Conservation (phyloP, 305 asterid species). For the Solanum hybrid region DNA sequence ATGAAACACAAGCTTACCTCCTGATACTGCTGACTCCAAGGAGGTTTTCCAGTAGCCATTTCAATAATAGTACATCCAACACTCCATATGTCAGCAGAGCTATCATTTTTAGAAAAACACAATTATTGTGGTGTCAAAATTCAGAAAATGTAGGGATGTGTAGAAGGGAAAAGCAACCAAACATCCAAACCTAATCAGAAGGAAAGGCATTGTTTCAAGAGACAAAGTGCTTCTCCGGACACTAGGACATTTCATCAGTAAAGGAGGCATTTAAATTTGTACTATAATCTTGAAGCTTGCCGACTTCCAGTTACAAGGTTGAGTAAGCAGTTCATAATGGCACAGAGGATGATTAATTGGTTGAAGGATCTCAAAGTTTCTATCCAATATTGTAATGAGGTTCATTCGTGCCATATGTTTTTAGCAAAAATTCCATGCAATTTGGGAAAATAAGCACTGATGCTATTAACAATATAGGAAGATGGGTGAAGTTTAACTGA, state of each 20-base stretch:
- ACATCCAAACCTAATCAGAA: background rate
- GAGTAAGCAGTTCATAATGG: background rate
- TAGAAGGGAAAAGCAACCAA: background rate
- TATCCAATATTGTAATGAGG: background rate
- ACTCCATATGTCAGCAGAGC: slow-evolving; percentile 99
- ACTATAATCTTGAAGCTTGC: background rate
- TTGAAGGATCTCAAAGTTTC: background rate
- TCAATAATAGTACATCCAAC: slow-evolving; percentile 97
- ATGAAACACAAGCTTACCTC: slow-evolving; percentile 41
- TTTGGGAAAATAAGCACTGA: background rate
- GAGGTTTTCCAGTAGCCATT: slow-evolving; percentile 99
- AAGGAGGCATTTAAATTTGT: background rate
- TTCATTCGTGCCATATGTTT: background rate
- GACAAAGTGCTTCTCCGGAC: background rate
- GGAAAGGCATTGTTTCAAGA: background rate
- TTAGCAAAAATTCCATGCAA: background rate
- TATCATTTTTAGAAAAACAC: slow-evolving; percentile 10
- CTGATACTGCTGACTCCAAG: slow-evolving; percentile 98
- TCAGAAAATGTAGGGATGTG: background rate
- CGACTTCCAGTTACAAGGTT: background rate
- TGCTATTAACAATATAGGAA: background rate
- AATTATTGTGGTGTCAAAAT: background rate
- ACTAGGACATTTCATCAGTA: background rate
- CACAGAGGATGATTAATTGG: background rate
- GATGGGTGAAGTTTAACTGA: background rate